phyloP scores from a whole-genome alignment of 306 rosid genomes.

The Cicer yamashitae region DNA sequence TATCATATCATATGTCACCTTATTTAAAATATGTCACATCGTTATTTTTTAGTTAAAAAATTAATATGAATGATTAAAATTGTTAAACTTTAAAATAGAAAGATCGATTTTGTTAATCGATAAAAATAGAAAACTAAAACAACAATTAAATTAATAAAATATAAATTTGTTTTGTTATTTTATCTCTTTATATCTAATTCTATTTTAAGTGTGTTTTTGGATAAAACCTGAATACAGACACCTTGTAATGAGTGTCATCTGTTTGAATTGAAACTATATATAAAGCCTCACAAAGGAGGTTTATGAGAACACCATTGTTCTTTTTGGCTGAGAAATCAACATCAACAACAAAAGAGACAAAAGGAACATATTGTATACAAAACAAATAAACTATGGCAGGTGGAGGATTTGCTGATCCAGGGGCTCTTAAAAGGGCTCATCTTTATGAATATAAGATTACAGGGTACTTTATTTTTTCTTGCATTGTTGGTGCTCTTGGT shows the following conservation, averaged over 20 bases:
- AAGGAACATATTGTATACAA: neutral
- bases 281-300: neutral
- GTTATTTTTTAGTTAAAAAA: no score
- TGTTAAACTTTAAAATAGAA: no score
- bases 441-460: constrained; percentile 74
- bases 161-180: neutral
- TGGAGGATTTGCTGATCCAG: constrained; percentile 55
- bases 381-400: constrained; percentile 60
- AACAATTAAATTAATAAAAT: neutral
- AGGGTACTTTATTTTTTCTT: constrained; percentile 63
- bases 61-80: no score
- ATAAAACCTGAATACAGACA: neutral
- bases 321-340: neutral
- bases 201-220: neutral
- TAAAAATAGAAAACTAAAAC: no score
- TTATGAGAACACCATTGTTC: neutral
- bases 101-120: no score
- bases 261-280: constrained; percentile 5
- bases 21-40: no score
- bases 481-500: constrained; percentile 85
- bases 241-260: neutral
- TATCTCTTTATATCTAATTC: neutral
- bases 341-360: neutral
- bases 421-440: constrained; percentile 61
- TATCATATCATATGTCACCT: no score